Percentiles rank a stretch among this genome's conserved stretches.
Evolutionary conservation across 2,329 filamentous ascomycete genomes (phyloP).

Genomic region (Fusarium pilosicola): DNA sequence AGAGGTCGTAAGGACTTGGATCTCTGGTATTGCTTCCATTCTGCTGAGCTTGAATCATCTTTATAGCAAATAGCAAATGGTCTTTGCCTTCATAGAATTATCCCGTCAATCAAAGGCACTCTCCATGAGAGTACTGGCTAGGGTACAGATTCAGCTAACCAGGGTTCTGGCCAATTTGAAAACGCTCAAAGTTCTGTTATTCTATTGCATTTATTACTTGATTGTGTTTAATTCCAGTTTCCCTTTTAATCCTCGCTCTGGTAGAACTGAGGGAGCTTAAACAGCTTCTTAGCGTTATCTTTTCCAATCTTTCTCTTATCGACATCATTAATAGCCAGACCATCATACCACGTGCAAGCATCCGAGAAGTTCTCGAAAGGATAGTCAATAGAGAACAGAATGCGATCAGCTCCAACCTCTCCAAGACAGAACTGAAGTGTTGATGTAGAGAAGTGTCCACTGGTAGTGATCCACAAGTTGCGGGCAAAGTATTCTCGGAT

Average conservation of each 20-base stretch:
- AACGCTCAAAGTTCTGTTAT: not conserved
- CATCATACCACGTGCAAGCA: slow-evolving; percentile 55
- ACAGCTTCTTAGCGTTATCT: slow-evolving; percentile 55
- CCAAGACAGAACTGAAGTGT: slow-evolving; percentile 61
- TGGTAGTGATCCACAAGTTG: slow-evolving; percentile 68
- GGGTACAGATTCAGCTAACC: not conserved
- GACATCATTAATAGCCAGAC: slow-evolving; percentile 46
- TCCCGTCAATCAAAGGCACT: not conserved
- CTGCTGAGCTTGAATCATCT: not conserved
- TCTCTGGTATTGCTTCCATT: not conserved
- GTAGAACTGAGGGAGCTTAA: slow-evolving; percentile 48
- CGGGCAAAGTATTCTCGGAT: slow-evolving; percentile 63
- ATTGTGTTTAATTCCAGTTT: not conserved
- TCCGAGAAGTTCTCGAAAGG: slow-evolving; percentile 60
- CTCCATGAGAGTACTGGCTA: not conserved
- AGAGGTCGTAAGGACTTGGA: slow-evolving; percentile 18
- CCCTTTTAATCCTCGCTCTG: slow-evolving; percentile 30
- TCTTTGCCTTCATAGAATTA: not conserved
- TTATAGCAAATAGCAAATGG: not conserved
- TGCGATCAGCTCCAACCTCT: slow-evolving; percentile 60
- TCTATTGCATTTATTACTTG: not conserved
- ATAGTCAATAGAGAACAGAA: slow-evolving; percentile 65
- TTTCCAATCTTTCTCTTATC: slow-evolving; percentile 54
- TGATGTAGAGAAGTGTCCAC: slow-evolving; percentile 64
- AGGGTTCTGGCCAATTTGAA: not conserved